Percentiles rank a stretch among this genome's conserved stretches.
These are phyloP conservation scores for Epipyxis sp. DNA, from an alignment of 108 stramenopile species.

Conservation along the genomic window DNA sequence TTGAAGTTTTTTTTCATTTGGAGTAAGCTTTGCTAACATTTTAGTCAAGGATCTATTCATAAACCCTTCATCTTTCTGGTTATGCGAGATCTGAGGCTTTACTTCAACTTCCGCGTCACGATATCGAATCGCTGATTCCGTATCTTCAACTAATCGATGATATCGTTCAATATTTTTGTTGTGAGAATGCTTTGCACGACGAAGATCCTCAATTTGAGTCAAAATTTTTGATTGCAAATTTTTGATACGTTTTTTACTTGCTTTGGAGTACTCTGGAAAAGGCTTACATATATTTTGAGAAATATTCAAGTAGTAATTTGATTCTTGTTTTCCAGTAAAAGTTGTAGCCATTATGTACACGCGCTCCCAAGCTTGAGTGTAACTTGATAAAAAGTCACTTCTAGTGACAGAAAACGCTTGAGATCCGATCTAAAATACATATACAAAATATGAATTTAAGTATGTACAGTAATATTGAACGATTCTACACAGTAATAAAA, in stretches of 20 bases:
- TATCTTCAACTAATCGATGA: neutral
- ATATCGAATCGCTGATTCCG: neutral
- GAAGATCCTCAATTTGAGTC: neutral
- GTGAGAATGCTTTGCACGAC: neutral
- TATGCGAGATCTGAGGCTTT: neutral
- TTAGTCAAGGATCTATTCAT: neutral
- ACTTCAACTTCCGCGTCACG: neutral
- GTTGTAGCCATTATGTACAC: too few species aligned
- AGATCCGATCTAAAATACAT: too few species aligned
- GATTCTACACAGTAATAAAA: too few species aligned
- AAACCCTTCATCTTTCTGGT: neutral
- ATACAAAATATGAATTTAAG: too few species aligned
- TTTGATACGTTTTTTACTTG: neutral
- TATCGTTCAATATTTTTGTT: neutral
- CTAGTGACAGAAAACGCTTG: too few species aligned
- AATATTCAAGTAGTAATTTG: neutral
- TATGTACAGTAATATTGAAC: too few species aligned
- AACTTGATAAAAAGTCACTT: too few species aligned
- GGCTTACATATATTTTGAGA: neutral
- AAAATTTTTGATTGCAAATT: neutral
- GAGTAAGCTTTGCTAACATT: neutral
- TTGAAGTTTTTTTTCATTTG: neutral
- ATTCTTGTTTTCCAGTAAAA: too few species aligned
- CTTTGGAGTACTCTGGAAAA: slow-evolving; percentile 1
- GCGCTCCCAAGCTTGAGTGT: too few species aligned